Percentiles rank a stretch among this genome's conserved stretches.
Conservation (phyloP, 2,329 filamentous ascomycete species). For the Ophiognomonia clavigignenti-juglandacearum region DNA sequence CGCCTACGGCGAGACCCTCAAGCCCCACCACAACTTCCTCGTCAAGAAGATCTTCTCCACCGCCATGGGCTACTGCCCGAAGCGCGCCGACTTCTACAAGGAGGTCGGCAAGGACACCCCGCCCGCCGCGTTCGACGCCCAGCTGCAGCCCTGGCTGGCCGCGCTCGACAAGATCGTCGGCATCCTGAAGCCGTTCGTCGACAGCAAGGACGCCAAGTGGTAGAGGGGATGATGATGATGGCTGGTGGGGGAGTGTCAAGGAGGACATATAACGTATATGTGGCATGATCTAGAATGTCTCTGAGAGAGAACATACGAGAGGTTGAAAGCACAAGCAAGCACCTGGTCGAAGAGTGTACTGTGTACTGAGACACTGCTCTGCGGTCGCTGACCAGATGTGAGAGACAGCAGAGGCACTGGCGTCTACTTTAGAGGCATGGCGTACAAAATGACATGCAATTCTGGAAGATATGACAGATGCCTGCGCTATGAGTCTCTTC, state of each 20-base stretch:
- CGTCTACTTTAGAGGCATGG: background rate
- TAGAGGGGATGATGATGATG: too few species aligned
- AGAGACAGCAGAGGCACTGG: slow-evolving; percentile 1
- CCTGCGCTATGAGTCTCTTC: too few species aligned
- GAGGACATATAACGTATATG: too few species aligned
- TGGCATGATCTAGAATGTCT: background rate
- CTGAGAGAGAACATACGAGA: background rate
- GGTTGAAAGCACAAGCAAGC: too few species aligned
- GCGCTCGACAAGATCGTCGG: slow-evolving; percentile 71
- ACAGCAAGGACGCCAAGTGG: slow-evolving; percentile 55
- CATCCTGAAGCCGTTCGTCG: slow-evolving; percentile 64
- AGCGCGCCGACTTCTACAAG: slow-evolving; percentile 86
- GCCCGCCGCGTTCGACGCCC: slow-evolving; percentile 53
- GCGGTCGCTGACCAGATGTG: background rate
- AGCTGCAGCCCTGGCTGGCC: slow-evolving; percentile 68
- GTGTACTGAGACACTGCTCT: background rate
- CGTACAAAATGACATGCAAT: background rate
- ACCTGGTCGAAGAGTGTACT: background rate
- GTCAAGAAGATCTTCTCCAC: slow-evolving; percentile 89
- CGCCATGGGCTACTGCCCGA: slow-evolving; percentile 89
- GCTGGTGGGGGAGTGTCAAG: too few species aligned
- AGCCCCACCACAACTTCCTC: slow-evolving; percentile 84
- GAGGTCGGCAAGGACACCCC: slow-evolving; percentile 68
- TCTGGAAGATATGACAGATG: background rate
- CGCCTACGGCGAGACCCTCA: slow-evolving; percentile 82